These are phyloP conservation scores for Climacium dendroides DNA, from an alignment of 225 moss, liverwort and hornwort genomes.

Conservation along the genomic window DNA sequence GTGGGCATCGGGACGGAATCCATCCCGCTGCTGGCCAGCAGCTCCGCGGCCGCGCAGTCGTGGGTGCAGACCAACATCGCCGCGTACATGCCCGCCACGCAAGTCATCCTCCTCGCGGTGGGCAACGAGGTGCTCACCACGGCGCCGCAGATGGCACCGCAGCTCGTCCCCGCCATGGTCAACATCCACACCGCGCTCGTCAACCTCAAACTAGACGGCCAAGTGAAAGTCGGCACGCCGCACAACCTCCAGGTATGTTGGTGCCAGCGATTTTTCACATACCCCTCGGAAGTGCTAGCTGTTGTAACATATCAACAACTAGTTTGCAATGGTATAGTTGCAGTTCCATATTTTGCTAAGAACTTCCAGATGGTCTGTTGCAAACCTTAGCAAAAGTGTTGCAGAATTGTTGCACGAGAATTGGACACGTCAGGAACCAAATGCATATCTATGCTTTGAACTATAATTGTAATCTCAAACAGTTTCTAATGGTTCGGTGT, in stretches of 20 bases:
- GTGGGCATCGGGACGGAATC: conserved; percentile 61
- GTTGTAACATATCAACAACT: neutral
- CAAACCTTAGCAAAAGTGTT: neutral
- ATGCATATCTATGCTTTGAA: neutral
- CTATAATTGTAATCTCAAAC: neutral
- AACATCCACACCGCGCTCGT: conserved; percentile 69
- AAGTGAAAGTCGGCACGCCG: conserved; percentile 56
- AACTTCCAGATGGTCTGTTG: neutral
- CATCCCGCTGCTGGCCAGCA: conserved; percentile 38
- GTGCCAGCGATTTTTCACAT: no score
- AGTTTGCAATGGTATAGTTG: no score
- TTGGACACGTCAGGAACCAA: neutral
- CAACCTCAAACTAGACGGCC: conserved; percentile 44
- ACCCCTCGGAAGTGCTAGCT: neutral
- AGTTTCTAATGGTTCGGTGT: neutral
- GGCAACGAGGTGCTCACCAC: conserved; percentile 72
- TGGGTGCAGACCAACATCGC: conserved; percentile 69
- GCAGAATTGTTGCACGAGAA: neutral
- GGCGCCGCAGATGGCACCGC: conserved; percentile 11
- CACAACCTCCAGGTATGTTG: conserved; percentile 23
- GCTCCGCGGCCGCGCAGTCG: conserved; percentile 44
- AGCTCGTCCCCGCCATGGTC: conserved; percentile 62
- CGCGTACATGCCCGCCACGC: conserved; percentile 45
- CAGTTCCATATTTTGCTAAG: neutral
- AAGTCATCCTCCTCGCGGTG: conserved; percentile 31